Base-by-base conservation (phyloP, 352 stramenopile genomes). In the Phytophthora meadii region DNA sequence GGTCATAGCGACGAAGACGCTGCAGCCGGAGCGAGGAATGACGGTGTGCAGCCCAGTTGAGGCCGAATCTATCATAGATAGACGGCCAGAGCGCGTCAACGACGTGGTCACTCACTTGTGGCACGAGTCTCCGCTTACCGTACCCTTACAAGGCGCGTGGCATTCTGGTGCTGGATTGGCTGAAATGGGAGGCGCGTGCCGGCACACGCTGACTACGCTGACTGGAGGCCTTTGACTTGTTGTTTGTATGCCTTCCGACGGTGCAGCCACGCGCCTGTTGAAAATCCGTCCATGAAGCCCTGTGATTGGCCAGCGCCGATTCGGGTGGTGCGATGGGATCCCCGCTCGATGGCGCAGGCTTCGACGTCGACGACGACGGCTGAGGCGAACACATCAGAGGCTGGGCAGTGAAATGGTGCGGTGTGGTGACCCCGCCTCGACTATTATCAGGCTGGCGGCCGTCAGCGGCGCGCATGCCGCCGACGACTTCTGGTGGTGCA, bases 401-500 rank as follows among this genome's bases (percentile, higher is more conserved):
- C n/a, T n/a, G n/a, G 12, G 4, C 12, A 42, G 12, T 19, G 12
- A 42, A 17, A 19, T n/a, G n/a, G n/a, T n/a, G n/a, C n/a, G n/a
- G n/a, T n/a, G n/a, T n/a, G n/a, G n/a, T n/a, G n/a, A n/a, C n/a
- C n/a, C 30, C 30, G 30, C 30, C 30, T 34, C 30, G 30, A 34
- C 30, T 34, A 11, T 34, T 34, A 34, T 34, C 30, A 34, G 30
- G 10, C 22, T 22, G 22, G 30, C 30, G 8, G 8, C 8, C 30
- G 8, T 34, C 1, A 9, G 36, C 36, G 4, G 36, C 36, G 45
- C 48, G 57, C 48, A 41, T 19, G 19, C 47, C 15, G 36, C 57
- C 57, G 53, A 65, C 59, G 57, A 34, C 57, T 65, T 65, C 57
- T 65, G 57, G 57, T 65, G 58, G 50, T 46, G 59, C 41, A 36